Percentiles rank a stretch among this genome's conserved stretches.
These are phyloP conservation scores for Podospora anserina DNA, from an alignment of 495 filamentous ascomycete species.

Conservation along the genomic window DNA sequence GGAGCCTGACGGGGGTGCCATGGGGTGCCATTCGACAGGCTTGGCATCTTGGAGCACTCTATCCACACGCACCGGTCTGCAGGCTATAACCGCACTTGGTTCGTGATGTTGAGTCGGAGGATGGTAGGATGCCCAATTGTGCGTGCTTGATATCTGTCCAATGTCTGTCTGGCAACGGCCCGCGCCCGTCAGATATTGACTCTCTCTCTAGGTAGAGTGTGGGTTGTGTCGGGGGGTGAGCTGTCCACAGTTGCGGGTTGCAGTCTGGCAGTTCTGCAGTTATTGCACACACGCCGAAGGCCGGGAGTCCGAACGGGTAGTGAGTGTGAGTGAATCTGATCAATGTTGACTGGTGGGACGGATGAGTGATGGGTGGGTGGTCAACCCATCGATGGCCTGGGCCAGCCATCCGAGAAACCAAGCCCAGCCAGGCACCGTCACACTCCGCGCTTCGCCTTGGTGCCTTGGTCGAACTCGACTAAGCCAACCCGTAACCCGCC, in stretches of 20 bases:
- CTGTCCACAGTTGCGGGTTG: slow-evolving; percentile 1
- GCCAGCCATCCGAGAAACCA: slow-evolving; percentile 14
- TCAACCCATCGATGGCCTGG: slow-evolving; percentile 10
- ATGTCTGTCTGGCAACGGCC: background rate
- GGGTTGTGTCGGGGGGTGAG: slow-evolving; percentile 2
- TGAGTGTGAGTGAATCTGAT: slow-evolving; percentile 20
- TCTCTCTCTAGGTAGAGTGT: background rate
- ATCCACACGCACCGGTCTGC: slow-evolving; percentile 22
- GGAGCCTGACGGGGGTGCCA: slow-evolving; percentile 27
- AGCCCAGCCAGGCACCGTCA: slow-evolving; percentile 29
- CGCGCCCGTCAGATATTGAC: background rate
- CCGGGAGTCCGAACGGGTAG: slow-evolving; percentile 21
- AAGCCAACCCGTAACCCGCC: slow-evolving; percentile 28
- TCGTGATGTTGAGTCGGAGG: slow-evolving; percentile 1
- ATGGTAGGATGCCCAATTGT: slow-evolving; percentile 1
- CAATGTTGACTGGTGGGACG: slow-evolving; percentile 7
- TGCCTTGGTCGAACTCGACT: slow-evolving; percentile 28
- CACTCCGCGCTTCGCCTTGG: slow-evolving; percentile 23
- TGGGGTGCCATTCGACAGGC: slow-evolving; percentile 10
- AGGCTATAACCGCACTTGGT: slow-evolving; percentile 8
- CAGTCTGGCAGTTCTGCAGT: background rate
- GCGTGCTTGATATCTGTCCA: background rate
- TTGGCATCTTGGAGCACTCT: slow-evolving; percentile 17
- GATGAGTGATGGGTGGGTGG: no score
- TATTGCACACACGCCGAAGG: slow-evolving; percentile 7